phyloP scores from a whole-genome alignment of 2,329 filamentous ascomycete genomes.

The Penicillium sp. region DNA sequence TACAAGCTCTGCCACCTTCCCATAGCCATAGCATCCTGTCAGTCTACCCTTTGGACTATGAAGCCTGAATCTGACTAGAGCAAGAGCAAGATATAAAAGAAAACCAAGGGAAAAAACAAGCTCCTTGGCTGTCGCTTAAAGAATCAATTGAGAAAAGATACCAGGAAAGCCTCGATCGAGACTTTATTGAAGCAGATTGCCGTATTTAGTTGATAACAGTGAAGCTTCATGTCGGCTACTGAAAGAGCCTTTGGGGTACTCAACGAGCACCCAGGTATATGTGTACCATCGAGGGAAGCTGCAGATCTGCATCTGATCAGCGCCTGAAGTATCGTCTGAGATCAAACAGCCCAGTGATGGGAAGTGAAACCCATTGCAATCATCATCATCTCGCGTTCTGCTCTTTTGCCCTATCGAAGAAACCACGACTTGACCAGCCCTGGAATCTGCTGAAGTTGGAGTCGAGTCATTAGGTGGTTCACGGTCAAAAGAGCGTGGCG shows the following conservation, averaged over 20 bases:
- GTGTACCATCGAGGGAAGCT: not conserved
- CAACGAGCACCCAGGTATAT: not conserved
- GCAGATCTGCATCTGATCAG: not conserved
- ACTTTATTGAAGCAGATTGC: not conserved
- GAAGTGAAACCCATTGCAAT: not conserved
- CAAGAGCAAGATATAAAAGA: too few relatives aligned
- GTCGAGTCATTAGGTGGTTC: not conserved
- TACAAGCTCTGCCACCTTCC: too few relatives aligned
- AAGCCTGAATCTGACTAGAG: too few relatives aligned
- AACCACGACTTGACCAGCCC: not conserved
- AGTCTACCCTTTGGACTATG: too few relatives aligned
- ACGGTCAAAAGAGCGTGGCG: constrained; percentile 16
- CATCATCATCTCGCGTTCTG: not conserved
- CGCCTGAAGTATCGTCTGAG: not conserved
- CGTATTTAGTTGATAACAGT: not conserved
- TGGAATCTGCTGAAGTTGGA: not conserved
- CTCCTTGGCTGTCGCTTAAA: too few relatives aligned
- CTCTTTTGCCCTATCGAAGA: not conserved
- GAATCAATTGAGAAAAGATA: too few relatives aligned
- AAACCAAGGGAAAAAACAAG: not conserved
- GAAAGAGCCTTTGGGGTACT: not conserved
- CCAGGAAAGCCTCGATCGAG: not conserved
- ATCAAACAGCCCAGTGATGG: not conserved
- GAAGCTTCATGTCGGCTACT: not conserved
- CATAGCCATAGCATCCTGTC: too few relatives aligned